phyloP scores from a whole-genome alignment of 768 basidiomycete genomes.

The Amylocystis lapponica region DNA sequence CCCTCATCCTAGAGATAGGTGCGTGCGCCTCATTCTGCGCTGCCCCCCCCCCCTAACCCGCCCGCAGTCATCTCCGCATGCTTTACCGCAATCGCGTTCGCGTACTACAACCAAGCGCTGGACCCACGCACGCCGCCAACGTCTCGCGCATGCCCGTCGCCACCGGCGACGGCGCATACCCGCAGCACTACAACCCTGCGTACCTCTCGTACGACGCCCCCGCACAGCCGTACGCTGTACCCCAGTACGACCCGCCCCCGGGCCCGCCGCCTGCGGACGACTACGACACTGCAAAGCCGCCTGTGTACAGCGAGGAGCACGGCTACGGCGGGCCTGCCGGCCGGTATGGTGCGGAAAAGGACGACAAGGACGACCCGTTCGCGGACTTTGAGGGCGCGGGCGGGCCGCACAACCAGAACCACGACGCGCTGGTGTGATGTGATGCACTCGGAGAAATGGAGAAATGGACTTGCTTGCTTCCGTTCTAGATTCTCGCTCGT shows the following conservation, averaged over 20 bases:
- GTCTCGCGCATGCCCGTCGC: constrained; percentile 36
- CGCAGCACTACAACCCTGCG: constrained; percentile 55
- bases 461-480: neutral
- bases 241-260: constrained; percentile 22
- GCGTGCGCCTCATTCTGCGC: constrained; percentile 20
- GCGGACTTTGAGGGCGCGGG: constrained; percentile 36
- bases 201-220: constrained; percentile 34
- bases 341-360: constrained; percentile 24
- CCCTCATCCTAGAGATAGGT: constrained; percentile 56
- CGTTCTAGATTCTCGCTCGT: neutral
- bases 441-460: neutral
- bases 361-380: constrained; percentile 48
- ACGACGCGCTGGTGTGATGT: constrained; percentile 3
- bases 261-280: constrained; percentile 20
- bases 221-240: constrained; percentile 18
- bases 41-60: neutral
- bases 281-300: constrained; percentile 30
- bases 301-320: constrained; percentile 21
- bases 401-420: constrained; percentile 1
- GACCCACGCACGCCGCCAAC: constrained; percentile 56
- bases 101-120: constrained; percentile 69
- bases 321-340: too few relatives aligned
- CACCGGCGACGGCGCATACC: constrained; percentile 31
- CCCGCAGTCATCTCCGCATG: constrained; percentile 47
- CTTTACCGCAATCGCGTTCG: constrained; percentile 62